Conservation (phyloP, 768 basidiomycete genomes). For the Holtermannia corniformis region DNA sequence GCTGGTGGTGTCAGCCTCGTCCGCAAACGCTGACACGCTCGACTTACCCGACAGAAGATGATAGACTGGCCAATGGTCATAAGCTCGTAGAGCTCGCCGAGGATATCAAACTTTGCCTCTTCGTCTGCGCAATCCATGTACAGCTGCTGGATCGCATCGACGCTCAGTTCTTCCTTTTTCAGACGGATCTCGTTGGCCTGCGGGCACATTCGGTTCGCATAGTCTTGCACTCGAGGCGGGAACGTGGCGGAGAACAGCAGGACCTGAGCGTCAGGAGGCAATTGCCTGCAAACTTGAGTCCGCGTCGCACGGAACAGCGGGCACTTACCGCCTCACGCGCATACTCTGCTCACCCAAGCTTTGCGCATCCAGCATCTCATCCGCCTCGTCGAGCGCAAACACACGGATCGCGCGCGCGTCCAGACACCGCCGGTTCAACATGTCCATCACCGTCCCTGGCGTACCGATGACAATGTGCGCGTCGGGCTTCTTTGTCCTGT, state of each 20-base stretch:
- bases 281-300: not conserved
- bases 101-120: constrained; percentile 88
- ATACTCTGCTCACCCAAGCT: constrained; percentile 81
- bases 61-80: constrained; percentile 96
- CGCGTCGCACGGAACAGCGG: constrained; percentile 30
- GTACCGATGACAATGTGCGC: constrained; percentile 93
- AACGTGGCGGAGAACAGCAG: constrained; percentile 98
- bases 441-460: constrained; percentile 85
- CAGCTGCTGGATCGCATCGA: constrained; percentile 91
- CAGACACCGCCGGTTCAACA: constrained; percentile 60
- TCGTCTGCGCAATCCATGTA: constrained; percentile 93
- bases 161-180: constrained; percentile 82
- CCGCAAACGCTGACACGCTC: not conserved
- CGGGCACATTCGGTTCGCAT: constrained; percentile 87
- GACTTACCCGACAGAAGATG: constrained; percentile 83
- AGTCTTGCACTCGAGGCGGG: constrained; percentile 82
- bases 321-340: constrained; percentile 80
- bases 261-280: constrained; percentile 52
- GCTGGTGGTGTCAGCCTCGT: constrained; percentile 45
- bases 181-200: constrained; percentile 93
- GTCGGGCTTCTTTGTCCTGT: constrained; percentile 47
- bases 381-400: constrained; percentile 94
- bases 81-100: constrained; percentile 78
- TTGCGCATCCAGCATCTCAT: constrained; percentile 96
- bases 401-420: constrained; percentile 75